Evolutionary conservation across 768 basidiomycete species (phyloP).

Genomic region (Mrakia frigida): DNA sequence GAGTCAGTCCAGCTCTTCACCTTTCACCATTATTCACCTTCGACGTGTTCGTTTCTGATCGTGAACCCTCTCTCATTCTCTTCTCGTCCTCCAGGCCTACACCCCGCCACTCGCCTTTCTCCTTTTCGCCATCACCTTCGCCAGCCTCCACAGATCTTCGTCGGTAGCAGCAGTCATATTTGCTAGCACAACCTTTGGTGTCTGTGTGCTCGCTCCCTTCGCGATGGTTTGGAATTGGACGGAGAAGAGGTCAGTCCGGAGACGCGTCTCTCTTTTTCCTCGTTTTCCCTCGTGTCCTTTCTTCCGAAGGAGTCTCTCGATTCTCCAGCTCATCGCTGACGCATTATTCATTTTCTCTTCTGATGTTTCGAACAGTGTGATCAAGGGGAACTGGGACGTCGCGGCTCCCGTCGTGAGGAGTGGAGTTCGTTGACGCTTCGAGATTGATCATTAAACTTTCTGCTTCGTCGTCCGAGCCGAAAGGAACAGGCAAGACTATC

Average conservation of each 20-base stretch:
- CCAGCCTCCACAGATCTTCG: not conserved
- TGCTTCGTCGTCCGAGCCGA: no score
- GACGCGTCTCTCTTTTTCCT: not conserved
- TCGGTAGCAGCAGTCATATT: not conserved
- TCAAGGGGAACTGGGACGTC: constrained; percentile 28
- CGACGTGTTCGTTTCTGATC: not conserved
- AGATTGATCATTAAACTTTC: no score
- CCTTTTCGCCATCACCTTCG: not conserved
- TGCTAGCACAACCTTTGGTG: not conserved
- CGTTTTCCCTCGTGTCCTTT: not conserved
- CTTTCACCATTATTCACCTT: not conserved
- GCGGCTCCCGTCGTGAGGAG: constrained; percentile 16
- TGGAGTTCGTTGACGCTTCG: not conserved
- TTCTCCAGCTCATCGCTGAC: no score
- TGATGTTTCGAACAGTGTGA: constrained; percentile 6
- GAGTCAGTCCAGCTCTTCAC: constrained; percentile 23
- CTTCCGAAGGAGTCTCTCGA: no score
- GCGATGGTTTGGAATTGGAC: constrained; percentile 22
- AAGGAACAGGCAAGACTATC: no score
- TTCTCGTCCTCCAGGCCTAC: not conserved
- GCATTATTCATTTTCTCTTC: not conserved
- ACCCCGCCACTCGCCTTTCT: constrained; percentile 3
- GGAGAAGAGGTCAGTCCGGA: constrained; percentile 15
- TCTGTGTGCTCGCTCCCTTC: not conserved
- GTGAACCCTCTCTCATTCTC: not conserved